Percentiles rank a stretch among this genome's conserved stretches.
Evolutionary conservation across 768 basidiomycete species (phyloP).

Genomic region (Kwoniella sp.): DNA sequence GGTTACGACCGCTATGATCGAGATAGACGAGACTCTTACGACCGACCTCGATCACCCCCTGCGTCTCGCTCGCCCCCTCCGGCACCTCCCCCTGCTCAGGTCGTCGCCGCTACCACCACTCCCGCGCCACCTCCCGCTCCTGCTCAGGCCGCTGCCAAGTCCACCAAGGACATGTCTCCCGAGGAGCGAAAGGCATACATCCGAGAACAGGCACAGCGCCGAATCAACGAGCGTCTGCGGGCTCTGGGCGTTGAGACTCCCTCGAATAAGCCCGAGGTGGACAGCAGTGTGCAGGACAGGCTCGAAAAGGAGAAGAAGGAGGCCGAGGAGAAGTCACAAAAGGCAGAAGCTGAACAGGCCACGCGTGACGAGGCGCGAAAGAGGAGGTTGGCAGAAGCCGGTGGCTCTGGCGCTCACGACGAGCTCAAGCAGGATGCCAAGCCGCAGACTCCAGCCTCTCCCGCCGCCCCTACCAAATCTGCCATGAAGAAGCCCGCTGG

Average conservation of each 20-base stretch:
- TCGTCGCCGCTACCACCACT: constrained; percentile 52
- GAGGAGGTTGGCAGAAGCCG: constrained; percentile 66
- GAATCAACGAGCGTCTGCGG: constrained; percentile 77
- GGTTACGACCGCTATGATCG: constrained; percentile 51
- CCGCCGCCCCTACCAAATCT: constrained; percentile 51
- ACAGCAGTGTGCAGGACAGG: constrained; percentile 77
- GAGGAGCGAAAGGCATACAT: constrained; percentile 76
- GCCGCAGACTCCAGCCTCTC: constrained; percentile 50
- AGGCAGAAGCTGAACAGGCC: constrained; percentile 74
- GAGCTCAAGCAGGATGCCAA: constrained; percentile 50
- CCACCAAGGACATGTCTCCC: constrained; percentile 73
- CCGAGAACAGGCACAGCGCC: constrained; percentile 71
- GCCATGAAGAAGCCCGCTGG: constrained; percentile 53
- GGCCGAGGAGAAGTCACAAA: constrained; percentile 74
- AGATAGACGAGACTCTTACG: constrained; percentile 54
- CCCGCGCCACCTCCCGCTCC: constrained; percentile 58
- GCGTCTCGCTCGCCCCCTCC: constrained; percentile 54
- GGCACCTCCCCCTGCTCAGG: constrained; percentile 45
- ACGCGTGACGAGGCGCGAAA: constrained; percentile 69
- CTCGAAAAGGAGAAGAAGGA: constrained; percentile 81
- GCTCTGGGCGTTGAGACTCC: constrained; percentile 67
- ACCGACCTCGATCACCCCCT: constrained; percentile 41
- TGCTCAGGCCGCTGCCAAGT: constrained; percentile 43
- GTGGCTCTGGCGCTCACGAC: constrained; percentile 49
- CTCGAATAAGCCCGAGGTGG: constrained; percentile 53